Evolutionary conservation across 2,329 filamentous ascomycete genomes (phyloP).

Genomic region (Septoria petroselini): DNA sequence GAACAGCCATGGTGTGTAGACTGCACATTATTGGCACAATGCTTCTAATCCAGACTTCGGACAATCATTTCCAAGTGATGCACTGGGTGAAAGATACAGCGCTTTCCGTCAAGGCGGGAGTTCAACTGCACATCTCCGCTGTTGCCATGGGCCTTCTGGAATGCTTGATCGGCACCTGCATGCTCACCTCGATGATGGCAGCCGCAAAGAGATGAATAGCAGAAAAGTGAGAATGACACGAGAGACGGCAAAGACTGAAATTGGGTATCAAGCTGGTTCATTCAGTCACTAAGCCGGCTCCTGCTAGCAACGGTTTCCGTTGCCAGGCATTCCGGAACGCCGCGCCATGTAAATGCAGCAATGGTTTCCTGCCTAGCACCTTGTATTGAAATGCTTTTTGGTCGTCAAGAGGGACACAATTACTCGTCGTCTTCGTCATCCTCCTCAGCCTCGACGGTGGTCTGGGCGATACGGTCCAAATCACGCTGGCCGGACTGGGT

Average conservation of each 20-base stretch:
- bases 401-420: slow-evolving; percentile 5
- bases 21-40: too few species aligned
- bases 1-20: too few species aligned
- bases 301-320: slow-evolving; percentile 15
- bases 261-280: slow-evolving; percentile 29
- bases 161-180: too few species aligned
- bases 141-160: too few species aligned
- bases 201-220: too few species aligned
- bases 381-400: slow-evolving; percentile 12
- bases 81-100: too few species aligned
- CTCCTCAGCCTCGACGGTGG: slow-evolving; percentile 52
- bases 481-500: slow-evolving; percentile 98
- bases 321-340: slow-evolving; percentile 21
- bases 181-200: too few species aligned
- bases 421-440: slow-evolving; percentile 45
- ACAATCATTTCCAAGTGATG: too few species aligned
- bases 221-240: background rate
- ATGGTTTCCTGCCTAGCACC: slow-evolving; percentile 14
- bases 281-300: slow-evolving; percentile 24
- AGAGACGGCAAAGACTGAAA: slow-evolving; percentile 15
- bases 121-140: too few species aligned
- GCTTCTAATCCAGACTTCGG: too few species aligned
- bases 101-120: too few species aligned
- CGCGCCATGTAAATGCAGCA: slow-evolving; percentile 21
- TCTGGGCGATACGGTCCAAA: slow-evolving; percentile 72